Evolutionary conservation across 2,329 filamentous ascomycete species (phyloP).

Genomic region (Daldinia eschscholtzii): DNA sequence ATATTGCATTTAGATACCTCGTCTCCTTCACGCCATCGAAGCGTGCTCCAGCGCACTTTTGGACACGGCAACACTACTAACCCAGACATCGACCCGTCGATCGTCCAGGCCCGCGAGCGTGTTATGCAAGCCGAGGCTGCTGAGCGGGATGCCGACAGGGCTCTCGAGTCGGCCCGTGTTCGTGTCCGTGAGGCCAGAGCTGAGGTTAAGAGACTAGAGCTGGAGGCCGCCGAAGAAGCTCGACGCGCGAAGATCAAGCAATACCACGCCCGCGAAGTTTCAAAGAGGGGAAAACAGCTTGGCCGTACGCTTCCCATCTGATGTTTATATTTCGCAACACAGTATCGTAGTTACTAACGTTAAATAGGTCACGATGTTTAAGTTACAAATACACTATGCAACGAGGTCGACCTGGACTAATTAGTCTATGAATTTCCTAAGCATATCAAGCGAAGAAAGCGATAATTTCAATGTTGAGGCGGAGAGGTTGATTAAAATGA

Average conservation of each 20-base stretch:
- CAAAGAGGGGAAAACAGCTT: slow-evolving; percentile 76
- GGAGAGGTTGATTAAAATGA: slow-evolving; percentile 12
- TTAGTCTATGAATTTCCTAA: neutral
- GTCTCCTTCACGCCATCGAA: slow-evolving; percentile 50
- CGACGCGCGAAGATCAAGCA: slow-evolving; percentile 76
- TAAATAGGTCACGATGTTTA: slow-evolving; percentile 34
- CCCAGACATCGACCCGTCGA: slow-evolving; percentile 70
- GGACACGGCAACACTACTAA: slow-evolving; percentile 60
- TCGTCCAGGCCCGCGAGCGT: slow-evolving; percentile 71
- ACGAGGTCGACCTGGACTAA: neutral
- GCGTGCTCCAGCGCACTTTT: slow-evolving; percentile 60
- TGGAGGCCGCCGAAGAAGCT: slow-evolving; percentile 75
- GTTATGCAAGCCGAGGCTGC: slow-evolving; percentile 72
- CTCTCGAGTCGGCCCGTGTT: slow-evolving; percentile 67
- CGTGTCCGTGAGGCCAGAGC: slow-evolving; percentile 73
- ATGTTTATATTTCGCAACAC: neutral
- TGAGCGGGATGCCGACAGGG: slow-evolving; percentile 74
- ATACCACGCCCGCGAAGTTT: slow-evolving; percentile 72
- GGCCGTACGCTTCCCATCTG: slow-evolving; percentile 66
- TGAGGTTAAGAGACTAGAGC: slow-evolving; percentile 72
- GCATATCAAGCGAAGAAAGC: slow-evolving; percentile 2
- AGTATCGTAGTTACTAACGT: slow-evolving; percentile 5
- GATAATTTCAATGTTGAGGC: slow-evolving; percentile 9
- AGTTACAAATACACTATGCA: neutral
- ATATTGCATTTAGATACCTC: slow-evolving; percentile 21